phyloP scores from a whole-genome alignment of 2,329 filamentous ascomycete species.

The Geosmithia putterillii region DNA sequence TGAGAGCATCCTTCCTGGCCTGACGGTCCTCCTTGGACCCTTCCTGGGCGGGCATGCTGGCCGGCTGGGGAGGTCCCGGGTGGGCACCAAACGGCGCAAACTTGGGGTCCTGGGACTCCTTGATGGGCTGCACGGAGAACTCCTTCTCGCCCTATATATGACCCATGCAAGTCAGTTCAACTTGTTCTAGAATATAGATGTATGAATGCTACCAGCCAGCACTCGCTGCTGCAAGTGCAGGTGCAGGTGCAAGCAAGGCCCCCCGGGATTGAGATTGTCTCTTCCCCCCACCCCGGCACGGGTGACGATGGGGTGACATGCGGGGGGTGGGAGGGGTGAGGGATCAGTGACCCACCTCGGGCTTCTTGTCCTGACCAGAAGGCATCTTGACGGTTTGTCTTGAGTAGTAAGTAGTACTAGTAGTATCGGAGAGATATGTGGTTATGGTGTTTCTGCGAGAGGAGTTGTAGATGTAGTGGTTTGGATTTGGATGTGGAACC shows the following conservation, averaged over 20 bases:
- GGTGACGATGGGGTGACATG: not conserved
- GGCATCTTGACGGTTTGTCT: not conserved
- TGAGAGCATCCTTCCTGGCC: slow-evolving; percentile 52
- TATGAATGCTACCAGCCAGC: too few species aligned
- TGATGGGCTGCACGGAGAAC: slow-evolving; percentile 31
- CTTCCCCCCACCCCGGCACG: not conserved
- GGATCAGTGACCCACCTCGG: not conserved
- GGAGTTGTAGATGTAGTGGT: too few species aligned
- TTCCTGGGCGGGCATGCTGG: slow-evolving; percentile 41
- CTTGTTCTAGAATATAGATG: too few species aligned
- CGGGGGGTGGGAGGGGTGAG: not conserved
- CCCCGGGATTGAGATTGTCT: too few species aligned
- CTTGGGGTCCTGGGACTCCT: slow-evolving; percentile 29
- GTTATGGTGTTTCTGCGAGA: too few species aligned
- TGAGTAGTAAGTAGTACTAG: too few species aligned
- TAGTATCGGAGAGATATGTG: too few species aligned
- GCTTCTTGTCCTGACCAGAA: slow-evolving; percentile 3
- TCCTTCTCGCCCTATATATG: slow-evolving; percentile 28
- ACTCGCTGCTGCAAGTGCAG: too few species aligned
- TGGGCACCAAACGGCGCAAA: slow-evolving; percentile 40
- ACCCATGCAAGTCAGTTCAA: too few species aligned
- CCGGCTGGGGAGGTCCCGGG: slow-evolving; percentile 44
- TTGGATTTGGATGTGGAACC: too few species aligned
- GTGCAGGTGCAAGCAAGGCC: too few species aligned
- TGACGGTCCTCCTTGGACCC: slow-evolving; percentile 57